Base-by-base conservation (phyloP, 2,329 filamentous ascomycete genomes). In the Nemania sp. region DNA sequence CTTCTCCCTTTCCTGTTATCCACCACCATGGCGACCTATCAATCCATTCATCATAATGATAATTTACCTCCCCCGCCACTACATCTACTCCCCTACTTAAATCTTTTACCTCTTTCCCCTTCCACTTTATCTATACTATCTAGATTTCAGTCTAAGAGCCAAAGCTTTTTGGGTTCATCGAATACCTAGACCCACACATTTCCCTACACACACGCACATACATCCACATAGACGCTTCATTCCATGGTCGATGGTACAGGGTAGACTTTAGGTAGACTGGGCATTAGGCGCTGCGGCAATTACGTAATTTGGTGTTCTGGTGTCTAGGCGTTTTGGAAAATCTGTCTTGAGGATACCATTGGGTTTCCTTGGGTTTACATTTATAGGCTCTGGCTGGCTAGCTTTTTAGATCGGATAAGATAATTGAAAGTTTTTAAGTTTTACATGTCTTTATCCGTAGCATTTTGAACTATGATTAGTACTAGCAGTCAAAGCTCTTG, bases 241-340 rank as follows among this genome's bases (percentile, higher is more conserved):
- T 5, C 38, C 11, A 43, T 43, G 38, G 38, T 47, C 29, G 26
- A 52, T 35, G 6, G 5, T 41, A 27, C 18, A 38, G 2, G 32
- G 45, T 45, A 20, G 41, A 20, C 41, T 15, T 18, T 51, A 20
- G 55, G 27, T 45, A 20, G 56, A 51, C 26, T 43, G 15, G 57
- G 22, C 8, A 27, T 27, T 18, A 35, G 35, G 10, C 26, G 11
- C n/a, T 24, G 27, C 6, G 13, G n/a, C 27, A 8, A 26, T 60
- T 59, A 8, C 32, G 10, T 32, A 32, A 35, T 29, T 45, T 7
- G 41, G 41, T 45, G 18, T 45, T 45, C 20, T 45, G 41, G 41
- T 45, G 45, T 38, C 29, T 27, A 45, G 57, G 57, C 20, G 57
- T 52, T 60, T 27, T 6, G 57, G 22, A 20, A 45, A 45, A n/a